A percentile compares a stretch with the other conserved stretches of the same genome.
Conservation (phyloP, 352 stramenopile species). For the Phytopythium vexans region DNA sequence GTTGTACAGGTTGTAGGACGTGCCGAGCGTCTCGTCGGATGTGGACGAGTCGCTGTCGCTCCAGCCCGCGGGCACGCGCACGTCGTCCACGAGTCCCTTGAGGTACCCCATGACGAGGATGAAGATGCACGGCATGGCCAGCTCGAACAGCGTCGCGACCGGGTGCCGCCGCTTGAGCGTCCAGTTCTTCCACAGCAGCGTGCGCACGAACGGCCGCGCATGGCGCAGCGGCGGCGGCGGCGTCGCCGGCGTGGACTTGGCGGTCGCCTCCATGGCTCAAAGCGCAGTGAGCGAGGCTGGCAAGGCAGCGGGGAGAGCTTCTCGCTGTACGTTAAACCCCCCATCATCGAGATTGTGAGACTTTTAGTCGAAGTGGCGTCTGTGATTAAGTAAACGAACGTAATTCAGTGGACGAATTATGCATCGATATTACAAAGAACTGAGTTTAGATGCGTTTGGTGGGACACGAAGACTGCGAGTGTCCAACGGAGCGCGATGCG, state of each 20-base stretch:
- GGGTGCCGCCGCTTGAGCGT: conserved; percentile 55
- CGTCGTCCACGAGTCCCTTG: conserved; percentile 51
- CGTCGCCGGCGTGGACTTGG: conserved; percentile 7
- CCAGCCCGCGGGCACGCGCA: conserved; percentile 50
- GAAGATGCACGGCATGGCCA: conserved; percentile 51
- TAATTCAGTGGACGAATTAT: too few species aligned
- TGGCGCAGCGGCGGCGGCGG: conserved; percentile 14
- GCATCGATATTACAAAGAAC: too few species aligned
- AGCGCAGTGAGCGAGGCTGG: too few species aligned
- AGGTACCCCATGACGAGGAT: conserved; percentile 50
- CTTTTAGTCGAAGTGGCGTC: too few species aligned
- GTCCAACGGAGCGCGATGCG: too few species aligned
- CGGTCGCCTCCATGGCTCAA: conserved; percentile 8
- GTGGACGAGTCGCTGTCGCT: conserved; percentile 23
- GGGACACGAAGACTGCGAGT: too few species aligned
- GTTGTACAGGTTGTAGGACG: conserved; percentile 51
- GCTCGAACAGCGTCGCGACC: conserved; percentile 41
- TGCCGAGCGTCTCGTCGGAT: conserved; percentile 7
- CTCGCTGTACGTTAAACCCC: too few species aligned
- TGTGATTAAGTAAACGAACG: too few species aligned
- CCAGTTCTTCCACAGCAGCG: conserved; percentile 68
- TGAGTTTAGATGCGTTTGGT: too few species aligned
- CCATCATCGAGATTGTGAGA: too few species aligned
- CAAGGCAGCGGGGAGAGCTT: too few species aligned
- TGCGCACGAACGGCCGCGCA: conserved; percentile 27